phyloP scores from a whole-genome alignment of 805 yeast species.

The Nakazawaea siamensis region DNA sequence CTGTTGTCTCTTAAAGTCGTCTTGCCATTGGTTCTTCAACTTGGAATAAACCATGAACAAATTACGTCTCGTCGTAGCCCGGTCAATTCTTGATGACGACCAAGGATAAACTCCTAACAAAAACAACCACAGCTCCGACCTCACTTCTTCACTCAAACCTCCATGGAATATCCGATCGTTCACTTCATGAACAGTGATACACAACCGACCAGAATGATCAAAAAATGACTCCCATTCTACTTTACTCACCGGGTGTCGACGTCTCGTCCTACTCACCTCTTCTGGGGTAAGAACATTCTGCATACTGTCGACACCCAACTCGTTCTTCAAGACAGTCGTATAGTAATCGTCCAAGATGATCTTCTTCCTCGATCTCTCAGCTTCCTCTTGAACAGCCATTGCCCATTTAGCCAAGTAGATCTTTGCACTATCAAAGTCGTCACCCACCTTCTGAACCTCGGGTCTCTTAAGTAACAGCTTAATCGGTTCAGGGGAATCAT shows the following conservation, averaged over 20 bases:
- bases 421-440: slow-evolving; percentile 89
- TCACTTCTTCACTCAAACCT: slow-evolving; percentile 52
- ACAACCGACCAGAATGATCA: slow-evolving; percentile 68
- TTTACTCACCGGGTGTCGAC: slow-evolving; percentile 57
- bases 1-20: slow-evolving; percentile 40
- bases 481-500: slow-evolving; percentile 48
- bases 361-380: slow-evolving; percentile 50
- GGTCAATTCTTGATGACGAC: slow-evolving; percentile 69
- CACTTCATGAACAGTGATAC: slow-evolving; percentile 69
- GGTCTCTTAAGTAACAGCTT: slow-evolving; percentile 61
- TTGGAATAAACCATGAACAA: slow-evolving; percentile 40
- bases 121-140: slow-evolving; percentile 82
- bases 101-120: slow-evolving; percentile 80
- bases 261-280: slow-evolving; percentile 51
- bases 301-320: slow-evolving; percentile 45
- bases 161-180: slow-evolving; percentile 86
- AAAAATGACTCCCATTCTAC: slow-evolving; percentile 84
- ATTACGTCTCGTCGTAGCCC: slow-evolving; percentile 48
- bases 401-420: slow-evolving; percentile 97
- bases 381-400: slow-evolving; percentile 84
- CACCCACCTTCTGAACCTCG: slow-evolving; percentile 72
- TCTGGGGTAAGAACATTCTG: slow-evolving; percentile 44
- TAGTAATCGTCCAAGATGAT: slow-evolving; percentile 54
- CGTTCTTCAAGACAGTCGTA: slow-evolving; percentile 43
- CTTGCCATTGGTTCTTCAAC: slow-evolving; percentile 66